A percentile compares a stretch with the other conserved stretches of the same genome.
These are phyloP conservation scores for Pneumocystis carinii DNA, from an alignment of 1,139 yeast species.

Conservation along the genomic window DNA sequence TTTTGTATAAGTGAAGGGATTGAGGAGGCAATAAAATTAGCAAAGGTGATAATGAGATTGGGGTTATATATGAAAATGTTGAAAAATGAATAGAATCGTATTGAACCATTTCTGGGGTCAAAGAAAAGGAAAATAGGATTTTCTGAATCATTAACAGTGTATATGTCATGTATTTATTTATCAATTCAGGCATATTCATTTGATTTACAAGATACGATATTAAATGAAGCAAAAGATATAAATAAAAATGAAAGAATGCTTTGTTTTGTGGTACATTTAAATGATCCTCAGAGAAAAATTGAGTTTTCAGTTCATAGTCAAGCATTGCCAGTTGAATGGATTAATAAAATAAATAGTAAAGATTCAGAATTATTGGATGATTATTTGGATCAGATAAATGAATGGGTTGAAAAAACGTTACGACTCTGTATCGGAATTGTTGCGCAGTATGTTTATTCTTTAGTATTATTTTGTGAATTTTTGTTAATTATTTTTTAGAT, in stretches of 20 bases:
- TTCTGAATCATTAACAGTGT: background rate
- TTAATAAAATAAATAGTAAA: background rate
- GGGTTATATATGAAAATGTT: background rate
- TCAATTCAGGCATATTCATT: background rate
- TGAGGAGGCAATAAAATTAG: slow-evolving; percentile 77
- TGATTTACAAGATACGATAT: background rate
- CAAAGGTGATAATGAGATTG: slow-evolving; percentile 44
- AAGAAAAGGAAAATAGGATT: background rate
- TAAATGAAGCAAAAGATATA: background rate
- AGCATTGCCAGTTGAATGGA: background rate
- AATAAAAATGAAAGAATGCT: background rate
- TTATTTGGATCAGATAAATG: background rate
- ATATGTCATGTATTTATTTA: background rate
- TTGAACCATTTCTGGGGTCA: background rate
- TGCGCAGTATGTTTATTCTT: background rate
- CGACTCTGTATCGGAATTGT: background rate
- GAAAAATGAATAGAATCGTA: background rate
- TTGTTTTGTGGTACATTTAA: background rate
- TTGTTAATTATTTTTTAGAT: background rate
- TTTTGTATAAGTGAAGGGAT: slow-evolving; percentile 53
- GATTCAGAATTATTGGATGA: background rate
- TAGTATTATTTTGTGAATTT: background rate
- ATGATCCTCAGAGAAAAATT: background rate
- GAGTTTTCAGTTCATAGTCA: background rate
- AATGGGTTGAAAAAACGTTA: background rate